Evolutionary conservation across 2,329 filamentous ascomycete species (phyloP), one percentile per base, ranked within the genome.

Genomic region (Xylariaceae sp.): DNA sequence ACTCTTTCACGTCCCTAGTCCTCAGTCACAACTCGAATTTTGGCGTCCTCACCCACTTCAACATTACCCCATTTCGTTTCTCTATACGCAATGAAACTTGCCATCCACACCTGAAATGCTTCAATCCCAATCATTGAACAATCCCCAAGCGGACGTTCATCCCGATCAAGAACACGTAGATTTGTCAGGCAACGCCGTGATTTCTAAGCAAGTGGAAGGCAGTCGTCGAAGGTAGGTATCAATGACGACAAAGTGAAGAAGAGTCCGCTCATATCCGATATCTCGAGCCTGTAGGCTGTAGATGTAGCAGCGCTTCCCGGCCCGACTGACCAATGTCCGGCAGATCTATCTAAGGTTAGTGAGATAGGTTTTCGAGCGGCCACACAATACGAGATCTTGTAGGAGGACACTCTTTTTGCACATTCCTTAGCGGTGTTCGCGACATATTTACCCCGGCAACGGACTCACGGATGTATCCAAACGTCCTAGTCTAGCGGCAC

Each of bases 71-170:
- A 65, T 35, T 12, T 63, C 1, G 70, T 72, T 48, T 62, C 70
- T 52, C 57, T 67, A 1, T 61, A 64, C 59, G 72, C 73, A 4
- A 51, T 73, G 41, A 74, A 73, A 53, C 59, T 61, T 43, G 72
- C 73, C 60, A 66, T 73, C 41, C 67, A 69, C 19, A 60, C 63
- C 11, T 60, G 60, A 5, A 63, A 65, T 48, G 70, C 68, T 2
- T 41, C 71, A 51, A 6, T 68, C 61, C 46, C 63, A 55, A 12
- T 35, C 52, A 8, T 35, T 47, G 34, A 7, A 39, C 47, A 47
- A 54, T 19, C 19, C 2, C 53, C 55, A 6, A 57, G 46, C 9
- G 49, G 31, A 31, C 32, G 31, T 0, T 29, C 29, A n/a, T 52
- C 52, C 6, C 65, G 69, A 30, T 67, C 72, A 1, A 71, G 71